Evolutionary conservation across 169 alveolate genomes (phyloP).

Genomic region (Cyclospora cayetanensis): DNA sequence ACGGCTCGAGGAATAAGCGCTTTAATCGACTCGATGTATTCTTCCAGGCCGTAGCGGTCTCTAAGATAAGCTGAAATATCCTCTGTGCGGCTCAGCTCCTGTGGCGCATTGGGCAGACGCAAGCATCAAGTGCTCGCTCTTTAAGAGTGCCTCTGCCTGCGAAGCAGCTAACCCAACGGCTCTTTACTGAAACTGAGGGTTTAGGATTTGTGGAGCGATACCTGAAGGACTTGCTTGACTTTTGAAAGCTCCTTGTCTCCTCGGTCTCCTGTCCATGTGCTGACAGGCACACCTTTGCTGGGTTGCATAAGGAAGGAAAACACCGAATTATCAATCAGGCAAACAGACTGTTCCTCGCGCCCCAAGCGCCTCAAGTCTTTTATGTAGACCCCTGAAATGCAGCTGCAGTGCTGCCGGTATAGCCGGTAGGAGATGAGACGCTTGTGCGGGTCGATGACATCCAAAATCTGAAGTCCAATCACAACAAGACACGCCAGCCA

Average conservation of each 20-base stretch:
- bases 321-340: constrained; percentile 90
- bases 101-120: too few species aligned
- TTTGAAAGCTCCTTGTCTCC: constrained; percentile 35
- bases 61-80: too few species aligned
- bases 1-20: too few species aligned
- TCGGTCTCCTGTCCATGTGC: constrained; percentile 78
- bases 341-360: constrained; percentile 81
- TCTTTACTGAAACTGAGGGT: too few species aligned
- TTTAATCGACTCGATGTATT: too few species aligned
- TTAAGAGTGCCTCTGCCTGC: too few species aligned
- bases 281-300: constrained; percentile 89
- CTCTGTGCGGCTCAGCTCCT: too few species aligned
- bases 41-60: too few species aligned
- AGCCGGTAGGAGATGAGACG: constrained; percentile 19
- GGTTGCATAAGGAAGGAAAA: constrained; percentile 88
- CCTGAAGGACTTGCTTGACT: not conserved
- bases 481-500: too few species aligned
- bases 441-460: not conserved
- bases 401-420: constrained; percentile 62
- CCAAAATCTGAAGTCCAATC: constrained; percentile 2
- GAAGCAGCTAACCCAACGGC: too few species aligned
- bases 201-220: too few species aligned
- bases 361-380: constrained; percentile 76
- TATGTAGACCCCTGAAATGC: not conserved
- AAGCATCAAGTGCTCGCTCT: not conserved